A percentile compares a stretch with the other conserved stretches of the same genome.
Evolutionary conservation across 1,284 basidiomycete genomes (phyloP).

Genomic region (Cutaneotrichosporon dermatis): DNA sequence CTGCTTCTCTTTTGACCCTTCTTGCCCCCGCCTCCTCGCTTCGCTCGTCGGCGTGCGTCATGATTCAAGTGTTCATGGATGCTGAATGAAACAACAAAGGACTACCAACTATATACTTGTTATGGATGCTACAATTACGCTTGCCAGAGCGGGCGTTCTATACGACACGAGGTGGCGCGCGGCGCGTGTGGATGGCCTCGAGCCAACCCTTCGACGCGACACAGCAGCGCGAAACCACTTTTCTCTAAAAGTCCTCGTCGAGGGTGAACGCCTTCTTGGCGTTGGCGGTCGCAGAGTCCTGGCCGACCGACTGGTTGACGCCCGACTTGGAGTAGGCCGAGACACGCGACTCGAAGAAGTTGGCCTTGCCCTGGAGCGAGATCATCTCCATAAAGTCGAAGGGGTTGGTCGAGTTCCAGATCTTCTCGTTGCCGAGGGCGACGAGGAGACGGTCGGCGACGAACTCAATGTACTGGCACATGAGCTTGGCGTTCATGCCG

Average conservation of each 20-base stretch:
- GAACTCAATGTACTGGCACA: constrained; percentile 96
- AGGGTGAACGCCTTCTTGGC: constrained; percentile 50
- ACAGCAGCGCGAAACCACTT: too few species aligned
- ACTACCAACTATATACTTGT: too few species aligned
- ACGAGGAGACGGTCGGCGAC: constrained; percentile 81
- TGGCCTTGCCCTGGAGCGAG: constrained; percentile 64
- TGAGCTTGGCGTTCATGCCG: constrained; percentile 75
- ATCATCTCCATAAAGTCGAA: constrained; percentile 93
- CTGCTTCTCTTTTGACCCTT: too few species aligned
- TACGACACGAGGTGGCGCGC: too few species aligned
- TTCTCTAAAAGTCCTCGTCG: constrained; percentile 51
- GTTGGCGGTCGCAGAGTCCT: constrained; percentile 46
- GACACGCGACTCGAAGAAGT: constrained; percentile 63
- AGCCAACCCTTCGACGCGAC: too few species aligned
- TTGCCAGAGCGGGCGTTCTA: too few species aligned
- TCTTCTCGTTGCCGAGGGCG: constrained; percentile 74
- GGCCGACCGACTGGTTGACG: constrained; percentile 53
- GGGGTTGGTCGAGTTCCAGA: constrained; percentile 72
- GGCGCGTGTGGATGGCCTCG: too few species aligned
- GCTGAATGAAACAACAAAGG: too few species aligned
- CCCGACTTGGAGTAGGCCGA: constrained; percentile 84
- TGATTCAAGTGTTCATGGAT: too few species aligned
- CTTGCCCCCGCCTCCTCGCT: too few species aligned
- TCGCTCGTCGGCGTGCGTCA: too few species aligned
- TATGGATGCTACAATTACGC: too few species aligned